Base-by-base conservation (phyloP, 2,329 filamentous ascomycete genomes). In the Endocalyx cinctus region DNA sequence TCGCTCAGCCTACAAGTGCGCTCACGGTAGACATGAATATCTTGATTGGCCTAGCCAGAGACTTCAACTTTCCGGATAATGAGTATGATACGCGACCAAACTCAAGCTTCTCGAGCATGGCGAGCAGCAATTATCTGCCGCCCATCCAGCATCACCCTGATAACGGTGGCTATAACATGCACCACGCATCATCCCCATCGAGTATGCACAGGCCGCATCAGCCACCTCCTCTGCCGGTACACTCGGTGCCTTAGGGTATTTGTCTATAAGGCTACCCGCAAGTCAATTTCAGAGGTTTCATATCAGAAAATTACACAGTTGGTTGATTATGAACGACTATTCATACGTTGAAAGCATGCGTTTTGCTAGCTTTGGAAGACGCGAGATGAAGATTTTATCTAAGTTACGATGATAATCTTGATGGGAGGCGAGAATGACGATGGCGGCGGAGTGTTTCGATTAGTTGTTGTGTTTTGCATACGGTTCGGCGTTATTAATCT, bases 21-120 rank as follows among this genome's bases (percentile, higher is more conserved):
- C 73, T 96, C 6, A 62, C 66, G 29, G 76, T 77, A 29, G 88
- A 96, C 56, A 76, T 83, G 54, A 72, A 75, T 32, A 92, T 96
- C 38, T 69, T 96, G 11, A 64, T 74, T 39, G 70, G 67, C 6
- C 52, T 79, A 20, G 47, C 51, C 17, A 48, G 42, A 4, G 61
- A 72, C 30, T 53, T 62, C n/a, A 61, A 68, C 19, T 57, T 76
- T n/a, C 65, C 64, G 6, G 35, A 33, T 20, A 46, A 55, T 30
- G 50, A 50, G 6, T 41, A 41, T 19, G 58, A 63, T 19, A 34
- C 46, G 4, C 47, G 51, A 29, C 42, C 48, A 10, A 51, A 50
- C 36, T 60, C 62, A n/a, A 69, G 63, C 48, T 68, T 69, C 46
- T 68, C 66, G 7, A 67, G 62, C 43, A 50, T 57, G 25, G 45